Evolutionary conservation across 192 early-diverging fungal genomes (phyloP).

Genomic region (Hyaloraphidium curvatum): DNA sequence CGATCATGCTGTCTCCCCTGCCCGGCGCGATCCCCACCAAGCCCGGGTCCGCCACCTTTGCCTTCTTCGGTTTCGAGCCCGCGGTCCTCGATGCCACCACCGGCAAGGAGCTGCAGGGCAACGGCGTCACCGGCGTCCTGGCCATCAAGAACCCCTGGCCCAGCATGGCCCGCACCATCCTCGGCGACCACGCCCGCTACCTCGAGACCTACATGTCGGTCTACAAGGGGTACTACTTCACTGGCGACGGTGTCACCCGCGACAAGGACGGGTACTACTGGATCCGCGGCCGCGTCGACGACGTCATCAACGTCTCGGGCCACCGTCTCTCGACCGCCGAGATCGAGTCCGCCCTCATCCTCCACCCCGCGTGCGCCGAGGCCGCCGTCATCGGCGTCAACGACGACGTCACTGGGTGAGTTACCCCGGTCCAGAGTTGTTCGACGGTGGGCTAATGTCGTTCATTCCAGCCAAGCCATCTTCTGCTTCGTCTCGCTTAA

Average conservation of each 20-base stretch:
- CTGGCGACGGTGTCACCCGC: conserved; percentile 78
- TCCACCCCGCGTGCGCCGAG: conserved; percentile 19
- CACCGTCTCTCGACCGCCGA: conserved; percentile 87
- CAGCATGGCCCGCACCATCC: conserved; percentile 78
- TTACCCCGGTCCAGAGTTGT: too few species aligned
- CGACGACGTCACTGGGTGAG: conserved; percentile 84
- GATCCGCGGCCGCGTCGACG: conserved; percentile 78
- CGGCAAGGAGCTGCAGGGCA: conserved; percentile 65
- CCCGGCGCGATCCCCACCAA: conserved; percentile 79
- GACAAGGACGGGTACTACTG: conserved; percentile 92
- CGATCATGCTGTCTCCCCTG: conserved; percentile 75
- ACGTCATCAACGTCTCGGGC: conserved; percentile 92
- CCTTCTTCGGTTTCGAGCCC: conserved; percentile 90
- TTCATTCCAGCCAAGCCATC: conserved; percentile 39
- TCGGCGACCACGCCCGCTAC: conserved; percentile 77
- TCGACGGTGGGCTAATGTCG: not conserved
- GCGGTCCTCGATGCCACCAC: conserved; percentile 67
- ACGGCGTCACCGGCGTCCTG: conserved; percentile 78
- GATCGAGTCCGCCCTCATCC: conserved; percentile 28
- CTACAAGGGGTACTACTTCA: conserved; percentile 87
- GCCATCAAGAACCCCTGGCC: conserved; percentile 76
- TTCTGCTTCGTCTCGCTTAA: conserved; percentile 71
- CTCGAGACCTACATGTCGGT: conserved; percentile 82
- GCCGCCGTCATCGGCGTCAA: conserved; percentile 72
- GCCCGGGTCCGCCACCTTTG: conserved; percentile 85